Evolutionary conservation across 768 basidiomycete species (phyloP).

Genomic region (Collybia nuda): DNA sequence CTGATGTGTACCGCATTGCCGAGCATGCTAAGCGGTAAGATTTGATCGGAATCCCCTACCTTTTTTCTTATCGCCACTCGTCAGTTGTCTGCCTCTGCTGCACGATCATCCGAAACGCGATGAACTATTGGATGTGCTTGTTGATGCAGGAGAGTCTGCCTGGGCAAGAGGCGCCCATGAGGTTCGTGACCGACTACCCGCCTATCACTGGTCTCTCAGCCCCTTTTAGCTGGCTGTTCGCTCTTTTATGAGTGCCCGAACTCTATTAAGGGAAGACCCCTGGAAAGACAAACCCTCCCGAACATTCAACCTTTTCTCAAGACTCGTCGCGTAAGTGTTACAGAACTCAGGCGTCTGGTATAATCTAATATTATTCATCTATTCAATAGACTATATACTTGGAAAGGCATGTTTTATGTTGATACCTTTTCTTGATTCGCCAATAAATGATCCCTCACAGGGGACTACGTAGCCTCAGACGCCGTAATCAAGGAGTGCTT

Average conservation of each 20-base stretch:
- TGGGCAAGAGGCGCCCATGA: constrained; percentile 76
- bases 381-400: constrained; percentile 50
- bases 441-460: constrained; percentile 26
- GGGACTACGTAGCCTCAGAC: constrained; percentile 55
- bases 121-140: constrained; percentile 57
- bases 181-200: constrained; percentile 30
- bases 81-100: constrained; percentile 61
- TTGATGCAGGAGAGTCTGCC: constrained; percentile 71
- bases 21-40: constrained; percentile 65
- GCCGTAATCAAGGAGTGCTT: constrained; percentile 55
- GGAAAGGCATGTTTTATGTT: constrained; percentile 51
- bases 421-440: background rate
- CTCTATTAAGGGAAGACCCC: constrained; percentile 50
- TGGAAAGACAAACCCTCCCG: constrained; percentile 50
- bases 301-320: constrained; percentile 53
- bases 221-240: constrained; percentile 53
- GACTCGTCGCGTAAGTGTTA: constrained; percentile 58
- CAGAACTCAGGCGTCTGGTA: background rate
- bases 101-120: constrained; percentile 61
- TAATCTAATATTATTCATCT: background rate
- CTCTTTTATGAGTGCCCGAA: constrained; percentile 59
- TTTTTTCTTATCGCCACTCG: background rate
- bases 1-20: constrained; percentile 67
- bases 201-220: background rate
- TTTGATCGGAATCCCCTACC: background rate